Evolutionary conservation across 805 yeast species (phyloP).

Genomic region (Wickerhamomyces pijperi): DNA sequence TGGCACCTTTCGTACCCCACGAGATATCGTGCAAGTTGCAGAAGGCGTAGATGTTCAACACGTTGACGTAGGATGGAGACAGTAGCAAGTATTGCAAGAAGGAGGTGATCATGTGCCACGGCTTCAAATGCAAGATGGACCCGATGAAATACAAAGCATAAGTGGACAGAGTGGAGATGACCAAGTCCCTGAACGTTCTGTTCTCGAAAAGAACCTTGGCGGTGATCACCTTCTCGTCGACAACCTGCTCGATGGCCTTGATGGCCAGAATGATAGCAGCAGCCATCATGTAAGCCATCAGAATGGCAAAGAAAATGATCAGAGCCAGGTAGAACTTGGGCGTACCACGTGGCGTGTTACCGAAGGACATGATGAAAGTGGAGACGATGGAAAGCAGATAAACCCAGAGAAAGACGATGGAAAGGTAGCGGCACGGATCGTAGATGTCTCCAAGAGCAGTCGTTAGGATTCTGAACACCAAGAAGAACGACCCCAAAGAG

Average conservation of each 20-base stretch:
- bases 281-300: slow-evolving; percentile 84
- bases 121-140: slow-evolving; percentile 75
- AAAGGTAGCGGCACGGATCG: slow-evolving; percentile 63
- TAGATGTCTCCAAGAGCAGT: slow-evolving; percentile 63
- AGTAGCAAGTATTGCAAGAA: slow-evolving; percentile 73
- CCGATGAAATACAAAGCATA: slow-evolving; percentile 71
- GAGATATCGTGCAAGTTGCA: slow-evolving; percentile 94
- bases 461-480: slow-evolving; percentile 83
- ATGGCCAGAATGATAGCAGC: slow-evolving; percentile 78
- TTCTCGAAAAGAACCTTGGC: slow-evolving; percentile 45
- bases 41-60: slow-evolving; percentile 86
- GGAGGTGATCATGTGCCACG: slow-evolving; percentile 86
- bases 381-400: slow-evolving; percentile 72
- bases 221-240: slow-evolving; percentile 22
- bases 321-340: slow-evolving; percentile 64
- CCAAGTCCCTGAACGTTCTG: slow-evolving; percentile 70
- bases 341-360: slow-evolving; percentile 91
- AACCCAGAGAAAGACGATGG: slow-evolving; percentile 76
- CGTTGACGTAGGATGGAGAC: slow-evolving; percentile 85
- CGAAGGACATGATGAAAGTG: slow-evolving; percentile 83
- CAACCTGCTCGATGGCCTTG: slow-evolving; percentile 46
- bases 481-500: slow-evolving; percentile 78
- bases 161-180: slow-evolving; percentile 79
- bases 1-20: slow-evolving; percentile 94
- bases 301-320: slow-evolving; percentile 69